A percentile compares a stretch with the other conserved stretches of the same genome.
Evolutionary conservation across 73 alveolate genomes (phyloP).

Genomic region (Symbiodinium pilosum): DNA sequence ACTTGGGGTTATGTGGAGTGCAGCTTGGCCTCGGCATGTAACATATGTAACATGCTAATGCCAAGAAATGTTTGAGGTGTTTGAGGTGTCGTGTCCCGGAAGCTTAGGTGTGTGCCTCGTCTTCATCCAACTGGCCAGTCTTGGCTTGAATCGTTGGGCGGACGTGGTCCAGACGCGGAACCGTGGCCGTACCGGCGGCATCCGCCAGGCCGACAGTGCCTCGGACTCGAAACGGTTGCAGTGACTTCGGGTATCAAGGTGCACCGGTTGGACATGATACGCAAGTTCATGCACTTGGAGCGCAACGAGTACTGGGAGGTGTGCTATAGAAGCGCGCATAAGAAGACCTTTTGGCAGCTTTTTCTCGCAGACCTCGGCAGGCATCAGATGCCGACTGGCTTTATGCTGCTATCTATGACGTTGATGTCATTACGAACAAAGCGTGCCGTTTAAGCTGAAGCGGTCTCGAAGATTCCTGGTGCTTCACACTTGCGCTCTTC

Average conservation of each 20-base stretch:
- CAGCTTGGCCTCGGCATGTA: no score
- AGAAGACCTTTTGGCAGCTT: neutral
- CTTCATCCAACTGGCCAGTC: slow-evolving; percentile 25
- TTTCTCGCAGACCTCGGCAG: neutral
- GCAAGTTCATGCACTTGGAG: slow-evolving; percentile 86
- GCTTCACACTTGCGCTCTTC: neutral
- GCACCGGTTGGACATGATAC: slow-evolving; percentile 83
- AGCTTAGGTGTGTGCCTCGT: slow-evolving; percentile 27
- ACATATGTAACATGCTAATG: no score
- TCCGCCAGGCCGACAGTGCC: slow-evolving; percentile 40
- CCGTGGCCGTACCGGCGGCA: slow-evolving; percentile 85
- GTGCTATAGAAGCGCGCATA: neutral
- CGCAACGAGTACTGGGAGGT: slow-evolving; percentile 65
- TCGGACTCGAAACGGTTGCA: neutral
- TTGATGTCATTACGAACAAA: slow-evolving; percentile 10
- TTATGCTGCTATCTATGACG: slow-evolving; percentile 29
- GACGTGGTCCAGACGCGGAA: slow-evolving; percentile 86
- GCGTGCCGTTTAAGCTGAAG: neutral
- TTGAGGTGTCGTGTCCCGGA: neutral
- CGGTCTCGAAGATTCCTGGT: no score
- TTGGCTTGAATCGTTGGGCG: slow-evolving; percentile 83
- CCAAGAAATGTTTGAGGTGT: no score
- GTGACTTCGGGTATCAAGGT: neutral
- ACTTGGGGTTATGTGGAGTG: slow-evolving; percentile 66
- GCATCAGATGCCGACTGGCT: slow-evolving; percentile 60